A percentile compares a stretch with the other conserved stretches of the same genome.
Conservation (phyloP, 345 rosid species). For the Balakata baccata region DNA sequence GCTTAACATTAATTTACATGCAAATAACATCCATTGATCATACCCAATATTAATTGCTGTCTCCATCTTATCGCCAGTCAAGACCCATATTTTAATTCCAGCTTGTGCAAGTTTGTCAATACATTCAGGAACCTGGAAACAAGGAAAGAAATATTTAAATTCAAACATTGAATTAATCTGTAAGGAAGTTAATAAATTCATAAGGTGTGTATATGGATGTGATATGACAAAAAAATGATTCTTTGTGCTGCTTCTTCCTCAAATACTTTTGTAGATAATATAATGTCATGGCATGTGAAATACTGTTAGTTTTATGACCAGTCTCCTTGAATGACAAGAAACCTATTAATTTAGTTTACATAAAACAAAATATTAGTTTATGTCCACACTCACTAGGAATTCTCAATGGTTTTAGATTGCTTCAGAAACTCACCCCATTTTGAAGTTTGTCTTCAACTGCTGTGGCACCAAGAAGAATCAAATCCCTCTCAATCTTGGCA, state of each 20-base stretch:
- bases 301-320: not conserved
- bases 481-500: constrained; percentile 60
- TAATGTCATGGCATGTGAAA: not conserved
- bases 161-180: constrained; percentile 2
- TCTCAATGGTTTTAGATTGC: not conserved
- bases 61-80: constrained; percentile 99
- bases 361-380: not conserved
- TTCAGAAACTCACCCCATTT: constrained; percentile 61
- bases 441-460: constrained; percentile 98
- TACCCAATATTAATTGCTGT: constrained; percentile 96
- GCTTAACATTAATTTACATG: not conserved
- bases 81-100: constrained; percentile 90
- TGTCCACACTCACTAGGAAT: not conserved
- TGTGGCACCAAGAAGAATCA: constrained; percentile 89
- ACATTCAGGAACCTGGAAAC: constrained; percentile 85
- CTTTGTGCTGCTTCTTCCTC: not conserved
- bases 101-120: constrained; percentile 97
- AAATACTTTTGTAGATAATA: not conserved
- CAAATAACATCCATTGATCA: constrained; percentile 6
- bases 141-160: not conserved
- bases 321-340: not conserved
- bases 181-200: not conserved
- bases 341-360: not conserved
- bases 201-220: not conserved
- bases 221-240: constrained; percentile 5